Percentiles rank a stretch among this genome's conserved stretches.
These are phyloP conservation scores for Penicillium glabrum DNA, from an alignment of 2,329 filamentous ascomycete species.

Conservation along the genomic window DNA sequence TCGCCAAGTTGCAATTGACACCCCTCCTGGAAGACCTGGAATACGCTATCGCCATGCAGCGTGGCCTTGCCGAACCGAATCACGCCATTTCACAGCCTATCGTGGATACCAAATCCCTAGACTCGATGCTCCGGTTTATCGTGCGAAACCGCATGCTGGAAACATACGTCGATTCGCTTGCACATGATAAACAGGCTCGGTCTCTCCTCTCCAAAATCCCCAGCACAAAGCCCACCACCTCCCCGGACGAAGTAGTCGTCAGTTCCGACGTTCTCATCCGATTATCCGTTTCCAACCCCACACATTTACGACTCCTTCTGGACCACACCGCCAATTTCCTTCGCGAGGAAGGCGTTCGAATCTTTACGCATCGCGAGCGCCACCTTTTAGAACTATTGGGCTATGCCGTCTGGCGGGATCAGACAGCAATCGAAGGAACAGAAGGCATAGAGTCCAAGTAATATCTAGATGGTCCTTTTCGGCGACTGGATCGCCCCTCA, in stretches of 20 bases:
- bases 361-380: conserved; percentile 24
- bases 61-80: conserved; percentile 10
- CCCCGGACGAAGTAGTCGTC: conserved; percentile 10
- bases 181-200: conserved; percentile 14
- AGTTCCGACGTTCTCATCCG: conserved; percentile 12
- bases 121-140: conserved; percentile 26
- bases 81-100: conserved; percentile 1
- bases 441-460: neutral
- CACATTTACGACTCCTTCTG: neutral
- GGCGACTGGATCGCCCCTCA: neutral
- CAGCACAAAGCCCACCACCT: neutral
- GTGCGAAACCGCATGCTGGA: conserved; percentile 28
- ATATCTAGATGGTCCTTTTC: neutral
- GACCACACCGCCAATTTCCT: conserved; percentile 17
- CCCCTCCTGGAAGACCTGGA: conserved; percentile 30
- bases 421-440: neutral
- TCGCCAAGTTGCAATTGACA: conserved; percentile 12
- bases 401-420: conserved; percentile 22
- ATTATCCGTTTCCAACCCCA: neutral
- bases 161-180: conserved; percentile 26
- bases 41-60: conserved; percentile 23
- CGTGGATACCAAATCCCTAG: conserved; percentile 13
- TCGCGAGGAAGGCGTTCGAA: conserved; percentile 7
- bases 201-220: conserved; percentile 4
- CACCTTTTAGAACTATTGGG: conserved; percentile 23